Base-by-base conservation (phyloP, 2,329 filamentous ascomycete species). In the Aspergillus floridensis region DNA sequence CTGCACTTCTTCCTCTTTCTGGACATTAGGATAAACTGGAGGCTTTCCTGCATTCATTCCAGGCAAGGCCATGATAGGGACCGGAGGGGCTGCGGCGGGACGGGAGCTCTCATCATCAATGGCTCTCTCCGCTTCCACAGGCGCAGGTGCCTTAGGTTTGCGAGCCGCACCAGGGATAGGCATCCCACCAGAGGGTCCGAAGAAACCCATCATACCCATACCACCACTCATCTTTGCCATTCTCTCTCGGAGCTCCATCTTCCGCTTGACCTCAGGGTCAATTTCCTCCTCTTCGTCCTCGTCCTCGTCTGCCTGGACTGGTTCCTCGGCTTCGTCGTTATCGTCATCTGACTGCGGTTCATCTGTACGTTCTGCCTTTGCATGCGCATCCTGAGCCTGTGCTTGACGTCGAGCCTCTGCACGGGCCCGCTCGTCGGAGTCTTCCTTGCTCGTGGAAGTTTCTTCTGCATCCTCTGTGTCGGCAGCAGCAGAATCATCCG, bases 161-260 rank as follows among this genome's bases (percentile, higher is more conserved):
- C 80, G 80, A 53, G 59, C 61, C 35, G 60, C 57, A 56, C 70
- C 65, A 65, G 70, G 62, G 72, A 76, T 77, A 60, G 83, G 79
- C 77, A 89, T 83, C 31, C 74, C 86, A 41, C 84, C 85, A 38
- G 88, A 86, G 21, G 85, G 84, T 19, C 91, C 91, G 74, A 96
- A 96, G 87, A 98, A 95, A 68, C 92, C 91, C 72, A 92, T 87
- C 89, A 98, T 96, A 50, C 92, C 92, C 91, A 96, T 96, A 22
- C 93, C 93, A 57, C 93, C 93, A 66, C 93, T 96, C 89, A 99
- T 95, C 78, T 96, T 97, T 49, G 95, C 95, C 92, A 99, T 99
- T 68, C 95, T 87, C 62, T 95, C 92, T 61, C 95, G 87, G 32
- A 99, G 82, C 73, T 97, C 93, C 77, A 96, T 88, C 72, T 89